Evolutionary conservation across 495 filamentous ascomycete species (phyloP), one percentile per base, ranked within the genome.

Genomic region (Tuber melanosporum): DNA sequence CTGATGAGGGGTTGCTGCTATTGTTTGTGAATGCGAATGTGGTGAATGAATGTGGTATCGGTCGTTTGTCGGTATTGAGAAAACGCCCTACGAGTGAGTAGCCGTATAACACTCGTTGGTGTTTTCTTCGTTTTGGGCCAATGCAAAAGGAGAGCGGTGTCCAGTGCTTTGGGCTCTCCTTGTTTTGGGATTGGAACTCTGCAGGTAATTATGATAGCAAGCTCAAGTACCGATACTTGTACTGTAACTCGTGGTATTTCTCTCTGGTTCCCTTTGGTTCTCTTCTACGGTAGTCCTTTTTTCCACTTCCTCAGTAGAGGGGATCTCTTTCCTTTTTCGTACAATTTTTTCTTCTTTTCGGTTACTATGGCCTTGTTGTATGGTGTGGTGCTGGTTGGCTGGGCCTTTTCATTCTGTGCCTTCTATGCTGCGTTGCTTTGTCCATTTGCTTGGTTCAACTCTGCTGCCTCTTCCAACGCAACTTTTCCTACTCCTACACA

Each of bases 21-120:
- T 36, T 66, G 52, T 62, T 62, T 62, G n/a, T 71, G n/a, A 71
- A 71, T 41, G 26, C 42, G 71, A 20, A 41, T 42, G 36, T 72
- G 70, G 32, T 72, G 71, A 72, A 72, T 43, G 71, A 72, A 72
- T 72, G 71, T 26, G 15, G 32, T 66, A 36, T 66, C 26, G 1
- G 57, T 36, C 26, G 57, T 66, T 36, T 66, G 57, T 66, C 57
- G 57, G 26, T 62, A 32, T 62, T 32, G 57, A 26, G 57, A 15
- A 32, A 32, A 32, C 26, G 57, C 26, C 32, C 57, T 32, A 19
- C 57, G 5, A 66, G 57, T 36, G 57, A 66, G 14, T 36, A 36
- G 57, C 57, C 26, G 57, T 32, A 36, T 32, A 66, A 26, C 12
- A 17, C 26, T 19, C 4, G 26, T 36, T 5, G 14, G 57, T 36